Base-by-base conservation (phyloP, 345 rosid genomes). In the Brassica juncea region DNA sequence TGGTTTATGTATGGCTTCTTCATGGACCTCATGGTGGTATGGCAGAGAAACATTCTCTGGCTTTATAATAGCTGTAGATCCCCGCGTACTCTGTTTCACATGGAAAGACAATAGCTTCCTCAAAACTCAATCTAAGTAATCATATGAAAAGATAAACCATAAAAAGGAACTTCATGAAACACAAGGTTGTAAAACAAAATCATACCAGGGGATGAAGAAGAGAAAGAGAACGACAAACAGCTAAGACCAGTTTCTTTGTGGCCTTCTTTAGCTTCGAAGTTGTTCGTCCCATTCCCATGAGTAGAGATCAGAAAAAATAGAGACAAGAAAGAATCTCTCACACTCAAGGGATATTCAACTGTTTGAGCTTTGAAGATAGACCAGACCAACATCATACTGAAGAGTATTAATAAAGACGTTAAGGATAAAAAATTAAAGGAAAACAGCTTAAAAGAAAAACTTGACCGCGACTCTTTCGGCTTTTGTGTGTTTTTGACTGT, bases 151-250 rank as follows among this genome's bases (percentile, higher is more conserved):
- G 25, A 23, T 23, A 23, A 23, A 23, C 25, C 25, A 23, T 23
- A 23, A 23, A 21, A 23, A 23, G 25, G 25, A 23, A 23, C 25
- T 23, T 23, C 25, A 23, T 34, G 69, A 65, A 8, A 65, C 14
- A 35, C 8, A 25, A 23, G 23, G 25, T 44, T 12, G 30, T 35
- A 75, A 14, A 57, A 63, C 32, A 7, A 37, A 71, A 25, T 28
- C 86, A 83, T 86, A 86, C 90, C 54, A 49, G 49, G 19, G 86
- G 59, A 66, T 72, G 80, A 15, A 61, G 78, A 16, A 72, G 85
- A 77, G 88, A 28, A 57, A 87, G 71, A 64, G 86, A 88, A 68
- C 86, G 89, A 34, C 94, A 93, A 16, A 92, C 98, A 66, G 92
- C 93, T 6, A 85, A 81, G 74, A 85, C 89, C 84, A 91, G 84